These are phyloP conservation scores for Sanguinoderma infundibulare DNA, from an alignment of 1,284 basidiomycete species.

Conservation along the genomic window DNA sequence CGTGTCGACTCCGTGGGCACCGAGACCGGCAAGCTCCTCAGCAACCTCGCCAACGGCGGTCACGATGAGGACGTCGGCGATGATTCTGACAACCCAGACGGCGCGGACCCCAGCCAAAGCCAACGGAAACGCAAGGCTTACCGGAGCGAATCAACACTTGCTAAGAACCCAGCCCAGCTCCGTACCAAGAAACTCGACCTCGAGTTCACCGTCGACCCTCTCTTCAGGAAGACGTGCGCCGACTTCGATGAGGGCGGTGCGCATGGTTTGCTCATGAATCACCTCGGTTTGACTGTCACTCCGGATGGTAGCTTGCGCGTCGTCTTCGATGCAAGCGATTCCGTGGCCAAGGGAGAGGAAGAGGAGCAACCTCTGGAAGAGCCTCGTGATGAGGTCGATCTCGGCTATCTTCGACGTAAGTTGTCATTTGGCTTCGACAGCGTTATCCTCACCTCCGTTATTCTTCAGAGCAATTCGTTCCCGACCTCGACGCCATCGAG, in stretches of 20 bases:
- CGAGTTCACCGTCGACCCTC: slow-evolving; percentile 95
- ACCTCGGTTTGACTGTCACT: slow-evolving; percentile 76
- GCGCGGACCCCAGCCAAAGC: slow-evolving; percentile 51
- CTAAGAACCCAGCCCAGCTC: slow-evolving; percentile 81
- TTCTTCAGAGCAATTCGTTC: slow-evolving; percentile 63
- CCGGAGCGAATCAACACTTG: slow-evolving; percentile 81
- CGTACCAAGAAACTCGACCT: slow-evolving; percentile 93
- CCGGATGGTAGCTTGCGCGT: slow-evolving; percentile 86
- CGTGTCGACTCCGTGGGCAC: slow-evolving; percentile 97
- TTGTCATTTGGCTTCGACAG: background rate
- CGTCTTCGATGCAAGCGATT: slow-evolving; percentile 96
- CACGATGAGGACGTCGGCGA: slow-evolving; percentile 60
- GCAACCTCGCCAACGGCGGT: slow-evolving; percentile 83
- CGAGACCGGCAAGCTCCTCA: slow-evolving; percentile 95
- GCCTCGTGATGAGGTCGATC: slow-evolving; percentile 68
- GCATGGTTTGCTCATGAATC: slow-evolving; percentile 93
- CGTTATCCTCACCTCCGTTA: slow-evolving; percentile 18
- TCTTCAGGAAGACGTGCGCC: slow-evolving; percentile 97
- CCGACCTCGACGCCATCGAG: slow-evolving; percentile 65
- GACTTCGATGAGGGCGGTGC: slow-evolving; percentile 99
- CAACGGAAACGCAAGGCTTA: slow-evolving; percentile 67
- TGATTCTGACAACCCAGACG: slow-evolving; percentile 66
- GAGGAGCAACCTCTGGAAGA: slow-evolving; percentile 64
- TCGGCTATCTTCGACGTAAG: slow-evolving; percentile 74
- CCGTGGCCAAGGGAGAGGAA: slow-evolving; percentile 81